Conservation (phyloP, 1,284 basidiomycete species). For the Leucoagaricus sp. region DNA sequence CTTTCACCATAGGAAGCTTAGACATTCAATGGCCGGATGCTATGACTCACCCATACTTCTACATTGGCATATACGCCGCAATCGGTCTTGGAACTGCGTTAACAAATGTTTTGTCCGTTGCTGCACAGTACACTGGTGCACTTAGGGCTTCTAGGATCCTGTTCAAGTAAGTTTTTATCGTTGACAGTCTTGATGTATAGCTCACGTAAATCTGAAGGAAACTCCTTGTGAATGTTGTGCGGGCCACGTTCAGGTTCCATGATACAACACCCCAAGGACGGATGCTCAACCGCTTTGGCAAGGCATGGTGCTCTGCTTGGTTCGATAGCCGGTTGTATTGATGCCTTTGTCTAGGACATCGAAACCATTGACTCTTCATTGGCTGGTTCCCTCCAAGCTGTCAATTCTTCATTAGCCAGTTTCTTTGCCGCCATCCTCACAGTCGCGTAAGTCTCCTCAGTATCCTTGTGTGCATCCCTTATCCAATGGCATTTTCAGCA, state of each 20-base stretch:
- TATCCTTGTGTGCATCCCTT: not conserved
- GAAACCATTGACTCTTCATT: constrained; percentile 77
- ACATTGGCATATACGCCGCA: constrained; percentile 60
- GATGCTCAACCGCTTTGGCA: constrained; percentile 68
- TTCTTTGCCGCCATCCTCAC: constrained; percentile 71
- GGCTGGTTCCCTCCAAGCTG: constrained; percentile 69
- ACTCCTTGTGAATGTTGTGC: constrained; percentile 57
- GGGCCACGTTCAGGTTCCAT: constrained; percentile 52
- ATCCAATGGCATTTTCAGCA: constrained; percentile 32
- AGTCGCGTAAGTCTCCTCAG: constrained; percentile 45
- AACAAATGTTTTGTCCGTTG: constrained; percentile 44
- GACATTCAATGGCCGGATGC: constrained; percentile 42
- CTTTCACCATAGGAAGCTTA: constrained; percentile 22
- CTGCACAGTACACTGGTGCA: constrained; percentile 63
- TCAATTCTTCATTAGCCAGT: constrained; percentile 72
- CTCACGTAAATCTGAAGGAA: constrained; percentile 28
- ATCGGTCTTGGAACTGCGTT: constrained; percentile 52
- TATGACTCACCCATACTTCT: constrained; percentile 60
- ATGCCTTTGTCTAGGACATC: constrained; percentile 52
- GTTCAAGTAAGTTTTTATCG: constrained; percentile 42
- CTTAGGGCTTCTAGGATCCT: constrained; percentile 59
- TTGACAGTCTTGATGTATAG: not conserved
- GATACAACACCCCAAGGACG: constrained; percentile 53
- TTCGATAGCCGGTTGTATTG: too few species aligned
- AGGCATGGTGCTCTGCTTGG: constrained; percentile 33